Percentiles rank a stretch among this genome's conserved stretches.
Evolutionary conservation across 2,329 filamentous ascomycete genomes (phyloP).

Genomic region (Sclerotinia subarctica): DNA sequence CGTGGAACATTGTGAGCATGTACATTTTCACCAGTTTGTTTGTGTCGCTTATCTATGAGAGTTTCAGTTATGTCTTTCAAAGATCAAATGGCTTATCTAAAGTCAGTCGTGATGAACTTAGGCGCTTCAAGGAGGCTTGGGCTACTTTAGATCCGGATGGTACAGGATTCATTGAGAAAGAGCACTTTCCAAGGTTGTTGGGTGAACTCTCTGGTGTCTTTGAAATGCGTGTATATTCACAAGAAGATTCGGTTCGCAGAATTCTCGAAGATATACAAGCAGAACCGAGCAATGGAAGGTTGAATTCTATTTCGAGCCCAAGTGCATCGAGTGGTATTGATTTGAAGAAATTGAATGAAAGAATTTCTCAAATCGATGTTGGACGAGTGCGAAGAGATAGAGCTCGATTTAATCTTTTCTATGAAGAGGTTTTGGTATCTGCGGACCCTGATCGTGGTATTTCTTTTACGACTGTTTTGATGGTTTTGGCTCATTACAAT

Average conservation of each 20-base stretch:
- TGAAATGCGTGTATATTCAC: conserved; percentile 93
- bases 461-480: conserved; percentile 84
- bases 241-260: conserved; percentile 79
- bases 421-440: conserved; percentile 91
- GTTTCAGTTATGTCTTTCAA: conserved; percentile 99
- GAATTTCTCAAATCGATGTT: conserved; percentile 71
- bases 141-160: conserved; percentile 90
- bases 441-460: conserved; percentile 88
- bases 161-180: conserved; percentile 85
- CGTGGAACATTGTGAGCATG: conserved; percentile 99
- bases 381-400: conserved; percentile 71
- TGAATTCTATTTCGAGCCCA: conserved; percentile 51
- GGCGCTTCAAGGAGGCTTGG: conserved; percentile 98
- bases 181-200: conserved; percentile 81
- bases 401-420: conserved; percentile 87
- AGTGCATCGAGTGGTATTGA: conserved; percentile 60
- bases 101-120: conserved; percentile 88
- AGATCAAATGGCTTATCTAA: conserved; percentile 87
- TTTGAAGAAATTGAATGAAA: conserved; percentile 68
- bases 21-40: conserved; percentile 99
- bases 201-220: conserved; percentile 94
- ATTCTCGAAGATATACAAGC: conserved; percentile 79
- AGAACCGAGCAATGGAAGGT: conserved; percentile 41
- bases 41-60: conserved; percentile 97
- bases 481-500: conserved; percentile 97